Evolutionary conservation across 2,329 filamentous ascomycete species (phyloP), one percentile per base, ranked within the genome.

Genomic region (Phoma sp.): DNA sequence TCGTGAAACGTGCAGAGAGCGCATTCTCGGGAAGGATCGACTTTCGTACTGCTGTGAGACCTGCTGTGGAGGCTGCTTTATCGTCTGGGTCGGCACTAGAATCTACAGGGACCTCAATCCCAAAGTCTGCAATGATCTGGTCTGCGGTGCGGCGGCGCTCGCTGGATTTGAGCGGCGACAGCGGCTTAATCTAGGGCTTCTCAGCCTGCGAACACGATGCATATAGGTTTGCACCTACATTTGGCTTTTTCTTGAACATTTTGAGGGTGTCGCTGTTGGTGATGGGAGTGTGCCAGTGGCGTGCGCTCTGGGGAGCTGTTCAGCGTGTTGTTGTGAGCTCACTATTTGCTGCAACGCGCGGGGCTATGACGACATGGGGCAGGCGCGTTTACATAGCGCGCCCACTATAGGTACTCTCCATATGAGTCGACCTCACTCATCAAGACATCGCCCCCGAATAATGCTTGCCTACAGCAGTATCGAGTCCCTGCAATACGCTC

Each of bases 171-270:
- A 89, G 75, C 36, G 87, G 85, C 4, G 86, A 80, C 10, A 87
- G 77, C 14, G 86, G 84, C 76, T 89, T 89, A 77, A 89, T 83
- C 80, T 86, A 45, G 43, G n/a, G 14, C 5, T n/a, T n/a, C 41
- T 68, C 48, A 50, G 37, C 35, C 13, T 37, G 9, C n/a, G 7
- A 1, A 7, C 9, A 24, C 6, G 24, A 9, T 7, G 14, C 14
- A 3, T n/a, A 5, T 13, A 9, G 29, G 30, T n/a, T 3, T 36
- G 23, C 27, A 47, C 61, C 25, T 70, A 84, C 82, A 41, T 80
- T 83, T 13, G 84, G 83, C 72, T 86, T 86, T 73, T 86, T 86
- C 69, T 86, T 86, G 75, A 86, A 86, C 84, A 86, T 86, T 52
- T 32, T 64, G 64, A 32, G 10, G 22, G 30, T 32, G 42, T 23